These are phyloP conservation scores for Eragrostis curvula DNA, from an alignment of 176 grass and related monocot genomes.

Conservation along the genomic window DNA sequence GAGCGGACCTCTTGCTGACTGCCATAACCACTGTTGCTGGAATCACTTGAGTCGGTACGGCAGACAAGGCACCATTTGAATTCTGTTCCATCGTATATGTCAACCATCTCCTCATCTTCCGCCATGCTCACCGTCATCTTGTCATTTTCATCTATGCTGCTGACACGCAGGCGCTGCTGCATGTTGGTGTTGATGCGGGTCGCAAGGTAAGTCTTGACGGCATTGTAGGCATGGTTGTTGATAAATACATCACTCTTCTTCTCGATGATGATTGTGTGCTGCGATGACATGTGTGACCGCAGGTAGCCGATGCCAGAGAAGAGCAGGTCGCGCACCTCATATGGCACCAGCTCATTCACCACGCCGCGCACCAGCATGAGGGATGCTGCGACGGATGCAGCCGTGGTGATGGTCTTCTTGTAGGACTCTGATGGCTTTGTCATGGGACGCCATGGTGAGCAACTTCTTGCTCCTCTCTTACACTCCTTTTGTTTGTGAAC, in stretches of 20 bases:
- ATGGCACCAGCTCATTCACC: conserved; percentile 45
- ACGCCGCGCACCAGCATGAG: conserved; percentile 49
- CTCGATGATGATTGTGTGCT: conserved; percentile 64
- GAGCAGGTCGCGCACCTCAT: conserved; percentile 42
- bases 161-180: conserved; percentile 53
- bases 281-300: conserved; percentile 38
- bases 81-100: conserved; percentile 52
- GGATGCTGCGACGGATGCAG: conserved; percentile 52
- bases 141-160: conserved; percentile 40
- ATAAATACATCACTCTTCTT: conserved; percentile 52
- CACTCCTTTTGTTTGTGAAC: neutral
- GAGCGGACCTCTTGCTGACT: conserved; percentile 29
- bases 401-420: conserved; percentile 45
- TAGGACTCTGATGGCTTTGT: conserved; percentile 53
- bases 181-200: conserved; percentile 36
- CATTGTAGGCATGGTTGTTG: conserved; percentile 50
- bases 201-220: conserved; percentile 58
- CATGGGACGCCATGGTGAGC: conserved; percentile 52
- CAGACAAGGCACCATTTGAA: conserved; percentile 60
- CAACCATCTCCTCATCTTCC: conserved; percentile 63
- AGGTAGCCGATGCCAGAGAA: conserved; percentile 33
- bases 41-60: neutral
- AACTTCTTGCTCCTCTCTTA: neutral
- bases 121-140: conserved; percentile 60
- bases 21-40: neutral